Evolutionary conservation across 1,139 yeast species (phyloP), one percentile per base, ranked within the genome.

Genomic region (Hyphopichia burtonii): DNA sequence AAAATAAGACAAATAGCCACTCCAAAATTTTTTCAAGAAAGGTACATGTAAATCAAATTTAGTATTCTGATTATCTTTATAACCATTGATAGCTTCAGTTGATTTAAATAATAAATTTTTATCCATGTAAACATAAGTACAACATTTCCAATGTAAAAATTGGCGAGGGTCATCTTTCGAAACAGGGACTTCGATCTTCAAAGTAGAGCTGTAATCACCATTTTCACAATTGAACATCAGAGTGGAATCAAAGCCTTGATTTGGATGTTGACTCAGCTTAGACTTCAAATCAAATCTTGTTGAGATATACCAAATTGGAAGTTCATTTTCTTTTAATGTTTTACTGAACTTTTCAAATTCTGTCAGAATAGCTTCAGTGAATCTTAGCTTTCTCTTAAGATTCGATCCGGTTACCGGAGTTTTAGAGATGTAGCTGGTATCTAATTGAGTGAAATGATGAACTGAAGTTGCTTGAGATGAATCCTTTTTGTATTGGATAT

Each of bases 11-110:
- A 73, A 51, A 47, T 63, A 68, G 0, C 78, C 78, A 2, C 66
- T 54, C 64, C 74, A 69, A 47, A 72, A 73, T 23, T 55, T 58
- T 46, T 61, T 66, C 51, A 71, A 52, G 43, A 72, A 69, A 6
- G 78, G 77, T 8, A 68, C 50, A 34, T 63, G 63, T n/a, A 71
- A 53, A 12, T 62, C 63, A 42, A 56, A 65, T 12, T 49, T 46
- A 10, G 53, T 47, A 16, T 44, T 41, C 1, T 48, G 44, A 2
- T 46, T 46, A 28, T 55, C 51, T 12, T 42, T 45, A 43, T 64
- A 70, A 0, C 75, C 77, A 49, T 68, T 70, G n/a, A 71, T 52
- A 23, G 56, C 44, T 36, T 71, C 76, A 31, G 54, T 53, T 8
- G 54, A 54, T 23, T 61, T 61, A 33, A 65, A 56, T 18, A 73